These are phyloP conservation scores for Cyberlindnera xishuangbannaensis DNA, from an alignment of 805 yeast genomes.

Conservation along the genomic window DNA sequence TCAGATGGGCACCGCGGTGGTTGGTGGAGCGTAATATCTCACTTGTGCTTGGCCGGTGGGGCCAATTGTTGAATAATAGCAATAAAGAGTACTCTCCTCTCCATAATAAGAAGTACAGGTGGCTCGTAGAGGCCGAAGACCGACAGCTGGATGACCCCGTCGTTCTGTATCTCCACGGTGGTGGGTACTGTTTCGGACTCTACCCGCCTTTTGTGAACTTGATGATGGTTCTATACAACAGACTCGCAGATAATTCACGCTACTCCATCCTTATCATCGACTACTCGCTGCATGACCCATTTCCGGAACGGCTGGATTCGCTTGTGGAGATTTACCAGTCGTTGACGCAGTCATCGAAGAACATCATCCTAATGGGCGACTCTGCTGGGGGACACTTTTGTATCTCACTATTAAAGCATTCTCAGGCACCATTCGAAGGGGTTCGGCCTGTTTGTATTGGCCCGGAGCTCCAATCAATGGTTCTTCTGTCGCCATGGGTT, in stretches of 20 bases:
- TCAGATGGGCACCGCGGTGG: neutral
- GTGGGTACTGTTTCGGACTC: constrained; percentile 15
- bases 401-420: constrained; percentile 14
- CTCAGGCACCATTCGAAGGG: constrained; percentile 3
- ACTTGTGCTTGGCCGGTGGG: neutral
- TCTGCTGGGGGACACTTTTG: constrained; percentile 29
- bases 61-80: neutral
- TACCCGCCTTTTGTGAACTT: constrained; percentile 6
- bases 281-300: constrained; percentile 22
- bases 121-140: constrained; percentile 25
- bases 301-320: constrained; percentile 26
- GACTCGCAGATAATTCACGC: constrained; percentile 6
- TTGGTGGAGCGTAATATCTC: too few relatives aligned
- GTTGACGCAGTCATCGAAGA: constrained; percentile 10
- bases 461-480: neutral
- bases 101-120: constrained; percentile 1
- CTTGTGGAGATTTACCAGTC: constrained; percentile 13
- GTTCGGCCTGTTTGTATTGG: neutral
- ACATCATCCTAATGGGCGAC: constrained; percentile 25
- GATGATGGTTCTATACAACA: constrained; percentile 2
- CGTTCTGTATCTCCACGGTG: constrained; percentile 16
- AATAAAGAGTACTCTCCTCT: neutral
- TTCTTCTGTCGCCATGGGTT: constrained; percentile 17
- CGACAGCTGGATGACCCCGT: constrained; percentile 19
- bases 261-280: constrained; percentile 24